phyloP scores from a whole-genome alignment of 768 basidiomycete genomes.

The Suillus subaureus region DNA sequence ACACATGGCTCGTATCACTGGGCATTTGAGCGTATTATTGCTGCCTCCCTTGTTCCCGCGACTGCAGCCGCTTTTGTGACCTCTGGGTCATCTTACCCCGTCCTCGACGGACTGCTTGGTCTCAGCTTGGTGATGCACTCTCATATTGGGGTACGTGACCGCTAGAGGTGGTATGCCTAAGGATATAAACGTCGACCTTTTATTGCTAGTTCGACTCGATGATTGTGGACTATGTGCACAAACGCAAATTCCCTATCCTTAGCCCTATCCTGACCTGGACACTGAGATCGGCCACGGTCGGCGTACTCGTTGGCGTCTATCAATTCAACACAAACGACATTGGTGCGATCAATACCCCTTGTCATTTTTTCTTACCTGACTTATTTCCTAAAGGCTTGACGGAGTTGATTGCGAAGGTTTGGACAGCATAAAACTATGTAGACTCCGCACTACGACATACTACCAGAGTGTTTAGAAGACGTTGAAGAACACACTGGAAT shows the following conservation, averaged over 20 bases:
- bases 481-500: neutral
- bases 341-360: slow-evolving; percentile 55
- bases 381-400: slow-evolving; percentile 62
- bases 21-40: slow-evolving; percentile 92
- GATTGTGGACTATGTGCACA: slow-evolving; percentile 89
- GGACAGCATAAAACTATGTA: slow-evolving; percentile 63
- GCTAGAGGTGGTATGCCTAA: neutral
- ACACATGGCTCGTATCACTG: slow-evolving; percentile 89
- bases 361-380: slow-evolving; percentile 6
- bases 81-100: slow-evolving; percentile 72
- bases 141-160: slow-evolving; percentile 82
- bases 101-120: slow-evolving; percentile 88
- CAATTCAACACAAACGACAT: slow-evolving; percentile 99
- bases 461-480: neutral
- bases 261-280: slow-evolving; percentile 75
- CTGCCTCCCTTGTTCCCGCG: slow-evolving; percentile 85
- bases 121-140: slow-evolving; percentile 90
- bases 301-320: slow-evolving; percentile 87
- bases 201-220: slow-evolving; percentile 65
- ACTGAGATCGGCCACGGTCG: slow-evolving; percentile 76
- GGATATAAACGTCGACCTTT: neutral
- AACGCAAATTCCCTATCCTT: slow-evolving; percentile 86
- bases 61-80: slow-evolving; percentile 86
- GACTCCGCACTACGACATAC: neutral
- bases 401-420: slow-evolving; percentile 80